These are phyloP conservation scores for Boletus coccyginus DNA, from an alignment of 768 basidiomycete genomes.

Conservation along the genomic window DNA sequence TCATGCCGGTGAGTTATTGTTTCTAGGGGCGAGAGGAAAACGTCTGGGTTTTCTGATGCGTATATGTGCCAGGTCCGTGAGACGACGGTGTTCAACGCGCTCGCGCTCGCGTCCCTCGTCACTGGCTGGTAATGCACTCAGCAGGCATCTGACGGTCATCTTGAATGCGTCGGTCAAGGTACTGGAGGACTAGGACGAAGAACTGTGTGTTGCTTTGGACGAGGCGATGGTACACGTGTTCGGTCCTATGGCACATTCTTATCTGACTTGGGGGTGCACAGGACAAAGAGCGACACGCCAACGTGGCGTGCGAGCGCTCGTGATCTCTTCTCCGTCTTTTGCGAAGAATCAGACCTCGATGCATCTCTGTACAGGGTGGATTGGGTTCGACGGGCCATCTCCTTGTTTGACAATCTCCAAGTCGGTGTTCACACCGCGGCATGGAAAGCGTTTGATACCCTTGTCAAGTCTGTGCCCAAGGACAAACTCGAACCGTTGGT, in stretches of 20 bases:
- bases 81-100: constrained; percentile 89
- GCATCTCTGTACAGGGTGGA: constrained; percentile 84
- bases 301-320: constrained; percentile 76
- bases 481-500: constrained; percentile 91
- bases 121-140: constrained; percentile 91
- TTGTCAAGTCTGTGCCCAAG: constrained; percentile 89
- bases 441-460: constrained; percentile 77
- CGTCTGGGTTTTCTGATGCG: background rate
- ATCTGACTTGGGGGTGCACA: constrained; percentile 27
- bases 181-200: constrained; percentile 60
- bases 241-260: background rate
- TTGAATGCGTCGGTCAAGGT: constrained; percentile 78
- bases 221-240: constrained; percentile 73
- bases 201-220: constrained; percentile 64
- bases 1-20: constrained; percentile 58
- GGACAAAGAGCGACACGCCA: constrained; percentile 77
- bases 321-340: constrained; percentile 77
- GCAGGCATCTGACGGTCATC: constrained; percentile 75
- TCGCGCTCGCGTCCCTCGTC: constrained; percentile 85
- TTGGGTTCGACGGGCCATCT: constrained; percentile 89
- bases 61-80: constrained; percentile 70
- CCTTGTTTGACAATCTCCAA: constrained; percentile 75
- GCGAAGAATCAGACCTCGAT: constrained; percentile 79
- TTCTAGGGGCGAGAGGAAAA: background rate
- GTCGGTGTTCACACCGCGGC: constrained; percentile 79